A percentile compares a stretch with the other conserved stretches of the same genome.
Conservation (phyloP, 495 filamentous ascomycete genomes). For the Mytilinidion resinicola region DNA sequence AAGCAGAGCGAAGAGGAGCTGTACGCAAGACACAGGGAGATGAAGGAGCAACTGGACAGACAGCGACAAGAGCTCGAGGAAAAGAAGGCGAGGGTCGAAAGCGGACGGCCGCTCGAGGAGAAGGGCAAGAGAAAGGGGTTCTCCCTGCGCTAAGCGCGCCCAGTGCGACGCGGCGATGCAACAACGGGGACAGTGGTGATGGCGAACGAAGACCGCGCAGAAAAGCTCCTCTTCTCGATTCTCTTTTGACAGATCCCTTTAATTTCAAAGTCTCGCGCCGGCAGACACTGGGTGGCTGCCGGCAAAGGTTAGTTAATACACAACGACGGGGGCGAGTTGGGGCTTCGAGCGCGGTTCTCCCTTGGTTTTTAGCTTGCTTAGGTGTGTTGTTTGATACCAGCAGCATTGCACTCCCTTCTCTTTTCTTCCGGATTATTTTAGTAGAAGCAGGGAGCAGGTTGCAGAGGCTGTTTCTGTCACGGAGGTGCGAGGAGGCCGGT, state of each 20-base stretch:
- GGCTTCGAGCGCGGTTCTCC: conserved; percentile 15
- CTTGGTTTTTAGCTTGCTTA: conserved; percentile 25
- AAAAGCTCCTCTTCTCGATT: conserved; percentile 22
- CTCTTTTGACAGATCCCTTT: conserved; percentile 26
- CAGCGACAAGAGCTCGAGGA: conserved; percentile 93
- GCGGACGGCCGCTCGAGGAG: conserved; percentile 89
- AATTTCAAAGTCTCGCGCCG: conserved; percentile 23
- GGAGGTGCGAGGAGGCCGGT: conserved; percentile 2
- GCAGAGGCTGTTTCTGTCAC: not conserved
- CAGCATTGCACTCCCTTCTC: conserved; percentile 29
- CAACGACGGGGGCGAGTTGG: conserved; percentile 9
- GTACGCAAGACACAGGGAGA: conserved; percentile 94
- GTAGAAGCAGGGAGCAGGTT: conserved; percentile 24
- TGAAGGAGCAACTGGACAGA: conserved; percentile 97
- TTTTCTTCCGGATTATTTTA: conserved; percentile 18
- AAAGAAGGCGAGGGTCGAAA: conserved; percentile 92
- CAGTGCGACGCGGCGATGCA: conserved; percentile 2
- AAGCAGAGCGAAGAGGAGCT: conserved; percentile 98
- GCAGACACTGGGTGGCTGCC: conserved; percentile 26
- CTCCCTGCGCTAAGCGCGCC: conserved; percentile 72
- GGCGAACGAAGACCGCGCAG: not conserved
- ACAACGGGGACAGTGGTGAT: not conserved
- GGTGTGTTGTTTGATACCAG: conserved; percentile 32
- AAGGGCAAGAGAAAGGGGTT: conserved; percentile 94
- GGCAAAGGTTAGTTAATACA: conserved; percentile 29